A percentile compares a stretch with the other conserved stretches of the same genome.
Evolutionary conservation across 805 yeast species (phyloP).

Genomic region (Wickerhamomyces subpelliculosus): DNA sequence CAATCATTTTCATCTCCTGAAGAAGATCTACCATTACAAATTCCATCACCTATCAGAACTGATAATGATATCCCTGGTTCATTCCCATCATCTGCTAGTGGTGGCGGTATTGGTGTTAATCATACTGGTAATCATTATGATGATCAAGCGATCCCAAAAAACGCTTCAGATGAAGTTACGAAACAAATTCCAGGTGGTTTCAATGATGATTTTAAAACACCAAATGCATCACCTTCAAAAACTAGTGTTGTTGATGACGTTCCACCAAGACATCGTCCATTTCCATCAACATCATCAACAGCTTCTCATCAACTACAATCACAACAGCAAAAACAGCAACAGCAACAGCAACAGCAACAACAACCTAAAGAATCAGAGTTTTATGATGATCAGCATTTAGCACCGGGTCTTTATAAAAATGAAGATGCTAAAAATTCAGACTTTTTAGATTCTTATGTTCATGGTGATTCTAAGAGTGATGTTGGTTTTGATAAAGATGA

Average conservation of each 20-base stretch:
- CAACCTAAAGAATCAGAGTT: not conserved
- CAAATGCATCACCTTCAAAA: constrained; percentile 1
- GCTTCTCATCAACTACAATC: too few relatives aligned
- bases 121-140: constrained; percentile 7
- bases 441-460: constrained; percentile 22
- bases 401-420: constrained; percentile 4
- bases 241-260: not conserved
- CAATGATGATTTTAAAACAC: constrained; percentile 9
- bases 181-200: constrained; percentile 1
- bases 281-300: not conserved
- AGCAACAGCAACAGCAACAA: too few relatives aligned
- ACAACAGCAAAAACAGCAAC: too few relatives aligned
- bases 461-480: constrained; percentile 11
- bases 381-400: not conserved
- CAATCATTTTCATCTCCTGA: constrained; percentile 9
- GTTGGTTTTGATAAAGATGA: constrained; percentile 2
- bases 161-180: constrained; percentile 1
- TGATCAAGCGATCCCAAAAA: too few relatives aligned
- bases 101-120: constrained; percentile 4
- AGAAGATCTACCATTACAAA: constrained; percentile 19
- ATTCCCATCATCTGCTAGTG: not conserved
- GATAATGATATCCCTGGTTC: constrained; percentile 13
- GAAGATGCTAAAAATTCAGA: constrained; percentile 18
- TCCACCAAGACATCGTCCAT: not conserved
- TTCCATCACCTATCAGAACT: constrained; percentile 22